These are phyloP conservation scores for Sugiyamaella pinicola DNA, from an alignment of 1,139 yeast species.

Conservation along the genomic window DNA sequence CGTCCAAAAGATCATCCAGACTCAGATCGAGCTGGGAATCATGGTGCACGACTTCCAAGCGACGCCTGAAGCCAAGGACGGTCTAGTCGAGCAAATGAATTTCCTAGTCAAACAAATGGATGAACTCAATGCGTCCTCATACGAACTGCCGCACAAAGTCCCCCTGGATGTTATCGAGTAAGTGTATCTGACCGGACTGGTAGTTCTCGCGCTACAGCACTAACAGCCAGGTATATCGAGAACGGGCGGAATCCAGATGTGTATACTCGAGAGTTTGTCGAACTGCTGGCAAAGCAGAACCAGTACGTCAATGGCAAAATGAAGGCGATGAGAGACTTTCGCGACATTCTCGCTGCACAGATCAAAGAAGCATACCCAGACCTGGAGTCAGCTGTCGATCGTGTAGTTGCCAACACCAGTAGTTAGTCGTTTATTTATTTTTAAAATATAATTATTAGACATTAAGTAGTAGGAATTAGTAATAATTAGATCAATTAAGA, in stretches of 20 bases:
- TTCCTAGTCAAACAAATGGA: slow-evolving; percentile 27
- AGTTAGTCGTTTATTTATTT: background rate
- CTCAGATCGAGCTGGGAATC: slow-evolving; percentile 84
- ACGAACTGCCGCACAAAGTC: slow-evolving; percentile 29
- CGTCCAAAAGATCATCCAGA: slow-evolving; percentile 73
- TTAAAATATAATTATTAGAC: slow-evolving; percentile 9
- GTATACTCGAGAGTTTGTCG: slow-evolving; percentile 93
- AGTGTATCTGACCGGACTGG: slow-evolving; percentile 3
- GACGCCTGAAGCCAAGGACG: slow-evolving; percentile 64
- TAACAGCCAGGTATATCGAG: slow-evolving; percentile 57
- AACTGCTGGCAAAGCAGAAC: slow-evolving; percentile 83
- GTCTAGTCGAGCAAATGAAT: slow-evolving; percentile 47
- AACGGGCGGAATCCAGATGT: slow-evolving; percentile 97
- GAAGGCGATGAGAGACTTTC: slow-evolving; percentile 44
- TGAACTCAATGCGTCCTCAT: slow-evolving; percentile 26
- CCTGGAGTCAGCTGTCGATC: slow-evolving; percentile 55
- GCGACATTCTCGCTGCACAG: slow-evolving; percentile 68
- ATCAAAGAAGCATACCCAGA: slow-evolving; percentile 79
- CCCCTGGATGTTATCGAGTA: slow-evolving; percentile 41
- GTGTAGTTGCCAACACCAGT: slow-evolving; percentile 43
- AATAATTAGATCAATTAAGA: slow-evolving; percentile 12
- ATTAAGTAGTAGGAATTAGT: slow-evolving; percentile 11
- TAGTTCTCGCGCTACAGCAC: background rate
- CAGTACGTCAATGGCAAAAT: slow-evolving; percentile 84
- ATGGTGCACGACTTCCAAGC: slow-evolving; percentile 93